Evolutionary conservation across 2,329 filamentous ascomycete species (phyloP).

Genomic region (Nigrospora sphaerica): DNA sequence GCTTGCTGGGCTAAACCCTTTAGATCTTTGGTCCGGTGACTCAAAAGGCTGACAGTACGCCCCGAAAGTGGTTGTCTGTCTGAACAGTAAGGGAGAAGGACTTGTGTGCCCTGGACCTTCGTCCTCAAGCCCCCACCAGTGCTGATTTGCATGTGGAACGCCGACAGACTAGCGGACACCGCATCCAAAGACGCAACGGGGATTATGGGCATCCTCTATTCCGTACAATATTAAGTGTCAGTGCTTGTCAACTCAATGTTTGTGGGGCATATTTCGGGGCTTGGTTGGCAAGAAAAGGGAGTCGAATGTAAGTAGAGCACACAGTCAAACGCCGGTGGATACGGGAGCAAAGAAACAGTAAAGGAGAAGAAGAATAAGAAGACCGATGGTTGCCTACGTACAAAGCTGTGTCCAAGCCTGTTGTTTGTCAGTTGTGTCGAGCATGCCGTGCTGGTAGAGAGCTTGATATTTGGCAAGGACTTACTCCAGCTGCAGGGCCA

Average conservation of each 20-base stretch:
- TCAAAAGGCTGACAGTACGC: slow-evolving; percentile 24
- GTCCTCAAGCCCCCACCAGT: slow-evolving; percentile 6
- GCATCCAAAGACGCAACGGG: slow-evolving; percentile 29
- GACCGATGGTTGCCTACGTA: no score
- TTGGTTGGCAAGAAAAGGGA: no score
- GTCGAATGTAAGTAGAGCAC: no score
- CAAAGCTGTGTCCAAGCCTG: slow-evolving; percentile 25
- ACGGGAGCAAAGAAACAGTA: no score
- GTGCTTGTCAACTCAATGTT: no score
- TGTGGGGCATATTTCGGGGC: no score
- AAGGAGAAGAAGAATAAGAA: no score
- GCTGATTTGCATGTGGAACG: slow-evolving; percentile 25
- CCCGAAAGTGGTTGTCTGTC: slow-evolving; percentile 14
- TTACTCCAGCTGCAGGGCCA: slow-evolving; percentile 37
- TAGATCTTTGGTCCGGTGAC: slow-evolving; percentile 20
- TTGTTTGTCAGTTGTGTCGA: slow-evolving; percentile 4
- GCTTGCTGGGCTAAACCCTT: slow-evolving; percentile 20
- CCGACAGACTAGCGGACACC: slow-evolving; percentile 29
- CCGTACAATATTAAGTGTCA: no score
- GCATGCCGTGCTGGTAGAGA: neutral
- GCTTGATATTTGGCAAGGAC: slow-evolving; percentile 3
- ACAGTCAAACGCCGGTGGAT: no score
- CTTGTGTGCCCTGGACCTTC: slow-evolving; percentile 10
- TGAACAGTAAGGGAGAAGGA: slow-evolving; percentile 27
- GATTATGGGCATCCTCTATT: slow-evolving; percentile 28